Percentiles rank a stretch among this genome's conserved stretches.
Conservation (phyloP, 257 asterid genomes). For the Salvia splendens region DNA sequence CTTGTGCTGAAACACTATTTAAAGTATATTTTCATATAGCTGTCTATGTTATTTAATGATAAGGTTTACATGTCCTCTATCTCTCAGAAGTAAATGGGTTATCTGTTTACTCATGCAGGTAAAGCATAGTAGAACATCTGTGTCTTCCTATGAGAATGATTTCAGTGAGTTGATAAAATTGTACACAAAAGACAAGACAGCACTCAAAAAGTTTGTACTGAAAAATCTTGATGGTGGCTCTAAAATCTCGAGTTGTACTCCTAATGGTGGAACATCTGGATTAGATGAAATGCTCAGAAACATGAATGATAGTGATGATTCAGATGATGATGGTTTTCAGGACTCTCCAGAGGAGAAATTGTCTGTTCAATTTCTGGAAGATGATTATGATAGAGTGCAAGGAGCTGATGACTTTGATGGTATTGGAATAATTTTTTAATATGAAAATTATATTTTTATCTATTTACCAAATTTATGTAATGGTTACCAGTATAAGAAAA, state of each 20-base stretch:
- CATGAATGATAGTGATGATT: slow-evolving; percentile 34
- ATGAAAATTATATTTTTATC: slow-evolving; percentile 25
- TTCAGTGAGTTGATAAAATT: slow-evolving; percentile 49
- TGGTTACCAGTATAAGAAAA: slow-evolving; percentile 6
- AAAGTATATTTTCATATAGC: background rate
- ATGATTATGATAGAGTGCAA: slow-evolving; percentile 56
- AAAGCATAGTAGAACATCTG: slow-evolving; percentile 65
- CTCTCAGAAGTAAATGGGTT: slow-evolving; percentile 11
- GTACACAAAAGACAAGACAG: slow-evolving; percentile 43
- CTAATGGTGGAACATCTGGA: slow-evolving; percentile 37
- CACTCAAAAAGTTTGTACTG: slow-evolving; percentile 27
- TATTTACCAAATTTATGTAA: slow-evolving; percentile 11
- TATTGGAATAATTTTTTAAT: slow-evolving; percentile 31
- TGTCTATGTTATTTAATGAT: background rate
- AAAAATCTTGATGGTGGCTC: slow-evolving; percentile 39
- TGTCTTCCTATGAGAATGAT: slow-evolving; percentile 60
- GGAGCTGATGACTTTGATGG: slow-evolving; percentile 79
- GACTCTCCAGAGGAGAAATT: slow-evolving; percentile 48
- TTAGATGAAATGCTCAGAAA: slow-evolving; percentile 29
- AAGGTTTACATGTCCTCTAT: background rate
- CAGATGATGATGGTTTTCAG: slow-evolving; percentile 44
- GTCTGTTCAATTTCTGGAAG: slow-evolving; percentile 73
- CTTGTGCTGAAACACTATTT: slow-evolving; percentile 11
- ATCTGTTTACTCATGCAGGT: slow-evolving; percentile 50
- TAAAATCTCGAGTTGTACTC: slow-evolving; percentile 27